A percentile compares a stretch with the other conserved stretches of the same genome.
These are phyloP conservation scores for Metschnikowia aberdeeniae DNA, from an alignment of 805 yeast genomes.

Conservation along the genomic window DNA sequence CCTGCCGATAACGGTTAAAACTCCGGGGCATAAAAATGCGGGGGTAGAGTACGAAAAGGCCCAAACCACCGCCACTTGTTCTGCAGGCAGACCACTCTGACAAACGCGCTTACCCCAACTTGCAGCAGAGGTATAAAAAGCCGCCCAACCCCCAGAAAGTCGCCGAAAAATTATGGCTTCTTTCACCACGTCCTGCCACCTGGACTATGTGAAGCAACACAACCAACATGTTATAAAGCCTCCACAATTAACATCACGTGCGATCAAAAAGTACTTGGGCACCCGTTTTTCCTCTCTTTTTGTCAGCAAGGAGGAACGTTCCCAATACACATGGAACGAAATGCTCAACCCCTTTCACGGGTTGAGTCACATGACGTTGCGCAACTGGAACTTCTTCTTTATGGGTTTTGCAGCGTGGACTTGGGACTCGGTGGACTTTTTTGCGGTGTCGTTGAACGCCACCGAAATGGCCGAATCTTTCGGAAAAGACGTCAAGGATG, in stretches of 20 bases:
- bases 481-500: slow-evolving; percentile 42
- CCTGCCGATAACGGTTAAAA: too few species aligned
- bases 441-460: slow-evolving; percentile 52
- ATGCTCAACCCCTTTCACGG: slow-evolving; percentile 53
- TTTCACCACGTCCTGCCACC: slow-evolving; percentile 12
- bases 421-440: slow-evolving; percentile 64
- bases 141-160: background rate
- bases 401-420: slow-evolving; percentile 59
- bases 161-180: background rate
- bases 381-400: slow-evolving; percentile 50
- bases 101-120: slow-evolving; percentile 1
- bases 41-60: too few species aligned
- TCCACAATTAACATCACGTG: slow-evolving; percentile 26
- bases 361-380: slow-evolving; percentile 13
- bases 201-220: slow-evolving; percentile 12
- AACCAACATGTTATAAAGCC: slow-evolving; percentile 20
- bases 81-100: background rate
- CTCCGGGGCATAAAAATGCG: too few species aligned
- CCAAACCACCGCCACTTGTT: too few species aligned
- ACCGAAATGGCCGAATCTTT: slow-evolving; percentile 44
- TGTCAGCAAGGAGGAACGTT: slow-evolving; percentile 42
- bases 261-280: slow-evolving; percentile 33
- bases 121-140: background rate
- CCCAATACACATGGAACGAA: slow-evolving; percentile 32
- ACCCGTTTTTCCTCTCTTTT: slow-evolving; percentile 49